phyloP scores from a whole-genome alignment of 106 monocot species.

The Acanthochlamys bracteata region DNA sequence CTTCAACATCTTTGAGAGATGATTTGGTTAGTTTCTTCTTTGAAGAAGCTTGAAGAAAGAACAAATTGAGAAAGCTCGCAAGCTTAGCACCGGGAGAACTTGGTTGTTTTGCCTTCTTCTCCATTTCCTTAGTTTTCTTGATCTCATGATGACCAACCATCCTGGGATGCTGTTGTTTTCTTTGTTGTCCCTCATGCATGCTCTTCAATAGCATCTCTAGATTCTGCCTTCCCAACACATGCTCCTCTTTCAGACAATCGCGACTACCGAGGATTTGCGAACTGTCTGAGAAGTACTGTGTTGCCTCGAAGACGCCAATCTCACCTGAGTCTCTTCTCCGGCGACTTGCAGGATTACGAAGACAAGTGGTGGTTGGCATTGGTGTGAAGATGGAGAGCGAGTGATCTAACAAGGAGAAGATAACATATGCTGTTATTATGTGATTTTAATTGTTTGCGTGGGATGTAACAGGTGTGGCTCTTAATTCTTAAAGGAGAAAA shows the following conservation, averaged over 20 bases:
- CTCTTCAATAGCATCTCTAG: background rate
- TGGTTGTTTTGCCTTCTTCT: background rate
- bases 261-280: background rate
- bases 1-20: background rate
- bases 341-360: background rate
- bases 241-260: background rate
- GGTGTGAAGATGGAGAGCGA: background rate
- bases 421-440: too few relatives aligned
- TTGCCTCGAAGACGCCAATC: slow-evolving; percentile 9
- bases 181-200: background rate
- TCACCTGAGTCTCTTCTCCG: slow-evolving; percentile 5
- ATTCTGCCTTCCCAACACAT: background rate
- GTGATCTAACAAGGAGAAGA: background rate
- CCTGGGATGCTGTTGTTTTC: too few relatives aligned
- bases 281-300: slow-evolving; percentile 5
- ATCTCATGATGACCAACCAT: background rate
- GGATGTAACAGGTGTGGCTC: background rate
- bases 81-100: slow-evolving; percentile 4
- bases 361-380: background rate
- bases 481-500: background rate
- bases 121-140: background rate
- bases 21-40: slow-evolving; percentile 6
- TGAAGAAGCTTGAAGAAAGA: slow-evolving; percentile 4
- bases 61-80: slow-evolving; percentile 4
- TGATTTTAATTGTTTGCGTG: too few relatives aligned